Percentiles rank a stretch among this genome's conserved stretches.
Evolutionary conservation across 2,329 filamentous ascomycete genomes (phyloP).

Genomic region (Albifimbria verrucaria): DNA sequence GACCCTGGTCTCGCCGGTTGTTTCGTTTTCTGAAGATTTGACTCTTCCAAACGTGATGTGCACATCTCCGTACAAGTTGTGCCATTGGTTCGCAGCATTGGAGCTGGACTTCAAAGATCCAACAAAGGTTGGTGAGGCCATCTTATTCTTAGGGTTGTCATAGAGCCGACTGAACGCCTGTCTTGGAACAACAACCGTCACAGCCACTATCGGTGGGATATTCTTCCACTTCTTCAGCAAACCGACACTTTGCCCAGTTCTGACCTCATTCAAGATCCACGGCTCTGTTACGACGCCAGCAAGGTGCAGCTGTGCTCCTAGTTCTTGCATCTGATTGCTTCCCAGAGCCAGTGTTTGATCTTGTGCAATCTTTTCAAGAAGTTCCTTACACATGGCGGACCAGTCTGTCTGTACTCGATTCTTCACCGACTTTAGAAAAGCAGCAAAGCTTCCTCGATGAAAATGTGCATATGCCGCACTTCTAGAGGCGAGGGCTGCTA

Average conservation of each 20-base stretch:
- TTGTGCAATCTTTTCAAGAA: conserved; percentile 25
- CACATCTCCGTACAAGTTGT: conserved; percentile 34
- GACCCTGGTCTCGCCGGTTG: conserved; percentile 28
- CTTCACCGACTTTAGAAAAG: conserved; percentile 34
- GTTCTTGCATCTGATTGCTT: conserved; percentile 30
- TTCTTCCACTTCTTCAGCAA: conserved; percentile 33
- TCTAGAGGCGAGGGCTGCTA: conserved; percentile 6
- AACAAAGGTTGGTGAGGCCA: conserved; percentile 24
- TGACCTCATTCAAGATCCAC: conserved; percentile 22
- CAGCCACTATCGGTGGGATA: conserved; percentile 31
- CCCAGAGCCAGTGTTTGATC: conserved; percentile 26
- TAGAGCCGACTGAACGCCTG: conserved; percentile 23
- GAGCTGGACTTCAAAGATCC: conserved; percentile 24
- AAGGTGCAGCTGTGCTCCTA: conserved; percentile 32
- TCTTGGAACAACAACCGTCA: conserved; percentile 34
- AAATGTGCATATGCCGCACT: conserved; percentile 23
- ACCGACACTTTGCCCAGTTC: conserved; percentile 14
- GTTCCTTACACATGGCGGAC: conserved; percentile 20
- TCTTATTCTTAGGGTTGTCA: conserved; percentile 9
- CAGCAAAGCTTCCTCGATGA: conserved; percentile 36
- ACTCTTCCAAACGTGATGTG: conserved; percentile 40
- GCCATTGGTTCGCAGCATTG: conserved; percentile 21
- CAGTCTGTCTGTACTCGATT: conserved; percentile 31
- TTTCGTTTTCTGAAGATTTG: conserved; percentile 15
- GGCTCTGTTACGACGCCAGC: conserved; percentile 28